A percentile compares a stretch with the other conserved stretches of the same genome.
Evolutionary conservation across 2,329 filamentous ascomycete species (phyloP).

Genomic region (Sporothrix euskadiensis): DNA sequence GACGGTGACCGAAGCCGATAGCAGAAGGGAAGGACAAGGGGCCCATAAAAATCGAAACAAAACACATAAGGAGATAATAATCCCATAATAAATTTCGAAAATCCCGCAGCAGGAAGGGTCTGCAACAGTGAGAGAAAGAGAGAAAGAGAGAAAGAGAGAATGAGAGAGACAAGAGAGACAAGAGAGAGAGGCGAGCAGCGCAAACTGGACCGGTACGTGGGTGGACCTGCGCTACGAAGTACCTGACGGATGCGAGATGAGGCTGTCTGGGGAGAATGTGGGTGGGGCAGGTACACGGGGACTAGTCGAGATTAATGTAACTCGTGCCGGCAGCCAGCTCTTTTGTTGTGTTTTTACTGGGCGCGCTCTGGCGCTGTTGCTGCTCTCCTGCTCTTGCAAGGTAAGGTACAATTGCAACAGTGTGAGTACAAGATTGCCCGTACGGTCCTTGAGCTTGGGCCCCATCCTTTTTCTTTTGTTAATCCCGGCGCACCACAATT

Average conservation of each 20-base stretch:
- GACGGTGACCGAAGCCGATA: slow-evolving; percentile 17
- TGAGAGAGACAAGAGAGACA: neutral
- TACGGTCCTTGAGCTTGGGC: neutral
- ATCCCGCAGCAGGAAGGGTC: slow-evolving; percentile 5
- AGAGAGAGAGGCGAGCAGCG: neutral
- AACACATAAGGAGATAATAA: neutral
- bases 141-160: neutral
- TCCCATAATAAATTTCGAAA: neutral
- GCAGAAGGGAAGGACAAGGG: slow-evolving; percentile 3
- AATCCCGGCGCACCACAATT: slow-evolving; percentile 12
- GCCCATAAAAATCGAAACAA: neutral
- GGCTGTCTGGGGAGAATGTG: slow-evolving; percentile 32
- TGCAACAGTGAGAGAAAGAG: neutral
- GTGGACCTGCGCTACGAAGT: slow-evolving; percentile 35
- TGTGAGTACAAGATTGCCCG: neutral
- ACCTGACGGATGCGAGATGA: slow-evolving; percentile 35
- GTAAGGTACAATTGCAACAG: neutral
- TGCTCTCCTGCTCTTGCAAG: neutral
- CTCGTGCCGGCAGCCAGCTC: slow-evolving; percentile 26
- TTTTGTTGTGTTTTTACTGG: neutral
- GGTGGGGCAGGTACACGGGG: slow-evolving; percentile 36
- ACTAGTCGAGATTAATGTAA: slow-evolving; percentile 38
- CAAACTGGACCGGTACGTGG: slow-evolving; percentile 34
- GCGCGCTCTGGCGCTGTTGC: neutral
- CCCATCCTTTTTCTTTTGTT: neutral